Percentiles rank a stretch among this genome's conserved stretches.
Evolutionary conservation across 768 basidiomycete species (phyloP).

Genomic region (Lactarius evosmus): DNA sequence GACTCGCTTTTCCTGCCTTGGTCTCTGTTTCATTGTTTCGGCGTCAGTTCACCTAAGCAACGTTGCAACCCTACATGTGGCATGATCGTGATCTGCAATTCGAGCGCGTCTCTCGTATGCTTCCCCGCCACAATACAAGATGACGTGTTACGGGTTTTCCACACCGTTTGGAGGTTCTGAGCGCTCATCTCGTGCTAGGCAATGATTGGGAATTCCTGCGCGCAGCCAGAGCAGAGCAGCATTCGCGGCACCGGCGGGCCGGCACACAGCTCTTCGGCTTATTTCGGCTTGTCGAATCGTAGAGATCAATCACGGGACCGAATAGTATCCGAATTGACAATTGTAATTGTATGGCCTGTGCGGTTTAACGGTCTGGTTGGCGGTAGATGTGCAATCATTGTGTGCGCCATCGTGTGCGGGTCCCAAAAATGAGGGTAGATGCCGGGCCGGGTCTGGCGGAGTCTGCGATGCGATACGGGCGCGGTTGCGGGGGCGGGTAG

Average conservation of each 20-base stretch:
- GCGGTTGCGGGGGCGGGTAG: too few species aligned
- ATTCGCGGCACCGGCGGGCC: too few species aligned
- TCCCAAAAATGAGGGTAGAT: neutral
- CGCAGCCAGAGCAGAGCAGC: too few species aligned
- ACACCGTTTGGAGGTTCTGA: too few species aligned
- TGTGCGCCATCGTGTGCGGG: neutral
- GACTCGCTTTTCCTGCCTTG: too few species aligned
- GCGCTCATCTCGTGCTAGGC: too few species aligned
- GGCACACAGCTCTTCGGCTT: neutral
- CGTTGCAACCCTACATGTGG: slow-evolving; percentile 12
- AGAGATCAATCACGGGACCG: neutral
- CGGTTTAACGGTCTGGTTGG: neutral
- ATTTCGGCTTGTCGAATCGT: neutral
- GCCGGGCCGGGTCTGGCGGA: neutral
- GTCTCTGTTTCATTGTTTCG: too few species aligned
- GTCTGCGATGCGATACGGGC: neutral
- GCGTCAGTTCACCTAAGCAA: neutral
- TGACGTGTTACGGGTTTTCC: too few species aligned
- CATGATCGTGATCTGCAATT: neutral
- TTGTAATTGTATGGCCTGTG: too few species aligned
- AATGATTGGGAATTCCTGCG: too few species aligned
- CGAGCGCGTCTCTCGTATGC: neutral
- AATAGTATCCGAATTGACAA: too few species aligned
- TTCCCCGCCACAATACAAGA: too few species aligned
- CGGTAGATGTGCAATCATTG: neutral